These are phyloP conservation scores for Astragalus membranaceus DNA, from an alignment of 306 rosid species.

Conservation along the genomic window DNA sequence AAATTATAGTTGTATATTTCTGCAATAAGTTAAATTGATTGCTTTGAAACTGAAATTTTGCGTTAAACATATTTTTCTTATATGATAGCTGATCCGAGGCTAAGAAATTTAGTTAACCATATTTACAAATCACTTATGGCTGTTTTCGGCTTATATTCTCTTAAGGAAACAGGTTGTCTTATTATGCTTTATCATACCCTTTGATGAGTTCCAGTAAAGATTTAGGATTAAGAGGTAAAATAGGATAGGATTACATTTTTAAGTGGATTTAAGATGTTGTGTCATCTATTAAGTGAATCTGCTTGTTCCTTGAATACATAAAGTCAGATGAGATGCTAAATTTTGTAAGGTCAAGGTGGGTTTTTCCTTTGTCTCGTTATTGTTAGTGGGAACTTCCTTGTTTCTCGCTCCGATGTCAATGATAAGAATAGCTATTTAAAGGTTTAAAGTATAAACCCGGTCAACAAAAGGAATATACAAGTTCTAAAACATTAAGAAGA, in stretches of 20 bases:
- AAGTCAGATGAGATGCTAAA: too few species aligned
- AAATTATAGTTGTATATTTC: neutral
- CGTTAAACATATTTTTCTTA: neutral
- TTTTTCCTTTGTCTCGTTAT: too few species aligned
- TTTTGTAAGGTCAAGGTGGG: too few species aligned
- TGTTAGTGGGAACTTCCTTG: too few species aligned
- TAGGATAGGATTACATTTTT: neutral
- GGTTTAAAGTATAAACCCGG: too few species aligned
- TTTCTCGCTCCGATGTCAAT: too few species aligned
- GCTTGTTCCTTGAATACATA: too few species aligned
- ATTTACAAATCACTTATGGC: neutral
- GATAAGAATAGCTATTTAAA: too few species aligned
- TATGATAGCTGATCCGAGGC: conserved; percentile 1
- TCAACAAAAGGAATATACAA: too few species aligned
- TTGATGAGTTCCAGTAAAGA: neutral
- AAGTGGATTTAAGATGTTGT: neutral
- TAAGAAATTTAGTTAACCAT: neutral
- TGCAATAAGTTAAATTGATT: neutral
- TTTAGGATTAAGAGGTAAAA: neutral
- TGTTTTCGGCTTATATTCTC: neutral
- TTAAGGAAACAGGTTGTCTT: neutral
- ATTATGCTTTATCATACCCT: neutral
- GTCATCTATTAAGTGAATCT: neutral
- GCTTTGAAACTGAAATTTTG: neutral
- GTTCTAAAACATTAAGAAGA: too few species aligned